These are phyloP conservation scores for Elongisporangium anandrum DNA, from an alignment of 352 stramenopile species.

Conservation along the genomic window DNA sequence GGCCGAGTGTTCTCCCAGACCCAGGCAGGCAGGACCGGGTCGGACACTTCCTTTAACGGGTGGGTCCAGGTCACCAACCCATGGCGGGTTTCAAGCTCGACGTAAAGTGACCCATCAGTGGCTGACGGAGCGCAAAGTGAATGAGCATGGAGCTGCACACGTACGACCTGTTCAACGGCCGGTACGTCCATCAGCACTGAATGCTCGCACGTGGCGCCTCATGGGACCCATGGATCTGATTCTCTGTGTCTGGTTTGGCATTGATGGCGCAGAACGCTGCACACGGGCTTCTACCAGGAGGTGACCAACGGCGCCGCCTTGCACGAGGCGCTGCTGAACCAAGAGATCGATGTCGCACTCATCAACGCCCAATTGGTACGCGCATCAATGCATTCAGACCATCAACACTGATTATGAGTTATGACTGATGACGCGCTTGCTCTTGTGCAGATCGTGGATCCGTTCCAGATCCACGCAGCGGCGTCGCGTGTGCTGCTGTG, in stretches of 20 bases:
- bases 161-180: conserved; percentile 61
- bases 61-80: too few relatives aligned
- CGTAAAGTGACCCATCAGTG: background rate
- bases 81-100: too few relatives aligned
- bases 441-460: conserved; percentile 48
- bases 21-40: too few relatives aligned
- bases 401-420: conserved; percentile 3
- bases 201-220: background rate
- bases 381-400: background rate
- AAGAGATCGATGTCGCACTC: conserved; percentile 66
- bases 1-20: too few relatives aligned
- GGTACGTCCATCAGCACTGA: conserved; percentile 19
- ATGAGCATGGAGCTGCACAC: conserved; percentile 53
- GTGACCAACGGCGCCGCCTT: conserved; percentile 66
- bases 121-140: background rate
- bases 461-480: conserved; percentile 75
- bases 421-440: background rate
- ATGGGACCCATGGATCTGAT: background rate
- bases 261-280: conserved; percentile 40
- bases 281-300: conserved; percentile 65
- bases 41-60: too few relatives aligned
- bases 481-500: conserved; percentile 69
- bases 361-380: conserved; percentile 70
- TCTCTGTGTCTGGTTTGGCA: background rate
- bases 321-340: conserved; percentile 49